Evolutionary conservation across 2,329 filamentous ascomycete species (phyloP).

Genomic region (Fusarium buharicum): DNA sequence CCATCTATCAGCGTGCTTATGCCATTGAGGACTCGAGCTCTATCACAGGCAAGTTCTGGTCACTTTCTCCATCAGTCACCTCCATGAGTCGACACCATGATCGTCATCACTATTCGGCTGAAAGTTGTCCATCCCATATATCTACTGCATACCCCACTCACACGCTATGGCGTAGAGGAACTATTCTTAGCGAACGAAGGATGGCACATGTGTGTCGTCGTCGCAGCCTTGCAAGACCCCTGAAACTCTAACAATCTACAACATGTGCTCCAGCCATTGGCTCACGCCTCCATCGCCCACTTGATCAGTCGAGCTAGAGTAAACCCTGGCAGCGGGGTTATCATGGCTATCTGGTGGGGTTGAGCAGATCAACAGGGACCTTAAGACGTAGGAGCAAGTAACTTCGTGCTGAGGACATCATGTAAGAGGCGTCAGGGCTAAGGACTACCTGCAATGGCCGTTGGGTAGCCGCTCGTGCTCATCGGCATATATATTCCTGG

Average conservation of each 20-base stretch:
- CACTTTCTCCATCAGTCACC: neutral
- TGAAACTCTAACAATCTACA: conserved; percentile 41
- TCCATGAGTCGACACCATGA: conserved; percentile 18
- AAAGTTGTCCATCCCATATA: conserved; percentile 2
- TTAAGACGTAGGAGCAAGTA: conserved; percentile 28
- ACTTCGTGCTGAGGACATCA: conserved; percentile 28
- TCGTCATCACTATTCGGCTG: conserved; percentile 19
- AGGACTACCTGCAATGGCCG: conserved; percentile 16
- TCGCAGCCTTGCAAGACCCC: conserved; percentile 40
- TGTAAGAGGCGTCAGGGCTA: conserved; percentile 31
- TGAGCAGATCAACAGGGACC: conserved; percentile 35
- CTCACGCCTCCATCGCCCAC: conserved; percentile 41
- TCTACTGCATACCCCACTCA: conserved; percentile 35
- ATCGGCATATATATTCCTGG: conserved; percentile 40
- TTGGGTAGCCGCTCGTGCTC: conserved; percentile 13
- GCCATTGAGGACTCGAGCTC: neutral
- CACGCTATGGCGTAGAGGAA: conserved; percentile 23
- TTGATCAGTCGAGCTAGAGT: conserved; percentile 8
- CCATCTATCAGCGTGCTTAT: neutral
- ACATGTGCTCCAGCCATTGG: conserved; percentile 59
- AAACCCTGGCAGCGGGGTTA: conserved; percentile 42
- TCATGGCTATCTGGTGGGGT: conserved; percentile 40
- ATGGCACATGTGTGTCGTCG: conserved; percentile 42
- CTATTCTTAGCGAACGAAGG: conserved; percentile 42
- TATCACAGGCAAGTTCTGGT: neutral